phyloP scores from a whole-genome alignment of 192 early-diverging fungal genomes.

The Umbelopsis ramanniana region DNA sequence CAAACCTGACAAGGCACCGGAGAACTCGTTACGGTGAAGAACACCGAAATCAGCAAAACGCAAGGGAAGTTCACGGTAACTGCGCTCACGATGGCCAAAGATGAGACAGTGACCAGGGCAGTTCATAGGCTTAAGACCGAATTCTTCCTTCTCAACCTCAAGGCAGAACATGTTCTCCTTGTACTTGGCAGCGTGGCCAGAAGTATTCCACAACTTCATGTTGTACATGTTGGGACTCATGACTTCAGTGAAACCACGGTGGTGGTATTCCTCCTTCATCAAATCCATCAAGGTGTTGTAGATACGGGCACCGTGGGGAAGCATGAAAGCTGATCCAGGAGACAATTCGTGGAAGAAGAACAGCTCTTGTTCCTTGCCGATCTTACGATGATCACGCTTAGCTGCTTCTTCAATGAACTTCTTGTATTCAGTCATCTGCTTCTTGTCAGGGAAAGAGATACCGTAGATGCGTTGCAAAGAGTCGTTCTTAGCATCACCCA shows the following conservation, averaged over 20 bases:
- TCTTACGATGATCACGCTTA: constrained; percentile 96
- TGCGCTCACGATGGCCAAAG: constrained; percentile 91
- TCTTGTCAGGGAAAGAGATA: constrained; percentile 98
- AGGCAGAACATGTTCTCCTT: constrained; percentile 96
- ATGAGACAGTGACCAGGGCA: constrained; percentile 99
- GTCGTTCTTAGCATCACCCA: constrained; percentile 97
- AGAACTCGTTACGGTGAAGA: constrained; percentile 92
- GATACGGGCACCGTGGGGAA: constrained; percentile 95
- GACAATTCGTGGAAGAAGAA: constrained; percentile 98
- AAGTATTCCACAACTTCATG: constrained; percentile 94
- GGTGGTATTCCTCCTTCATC: constrained; percentile 86
- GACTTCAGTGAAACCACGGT: constrained; percentile 96
- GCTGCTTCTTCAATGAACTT: constrained; percentile 95
- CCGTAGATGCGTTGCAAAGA: constrained; percentile 99
- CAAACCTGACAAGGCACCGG: constrained; percentile 91
- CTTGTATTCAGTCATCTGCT: constrained; percentile 96
- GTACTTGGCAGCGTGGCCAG: constrained; percentile 97
- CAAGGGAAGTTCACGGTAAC: constrained; percentile 94
- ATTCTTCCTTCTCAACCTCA: constrained; percentile 96
- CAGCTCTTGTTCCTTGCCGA: constrained; percentile 96
- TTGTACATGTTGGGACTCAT: constrained; percentile 99
- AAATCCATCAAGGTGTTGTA: constrained; percentile 95
- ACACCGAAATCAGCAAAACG: constrained; percentile 98
- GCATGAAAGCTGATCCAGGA: constrained; percentile 92
- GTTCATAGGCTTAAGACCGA: constrained; percentile 99